Evolutionary conservation across 2,329 filamentous ascomycete species (phyloP), one percentile per base, ranked within the genome.

Genomic region (Dactylellina haptotyla): DNA sequence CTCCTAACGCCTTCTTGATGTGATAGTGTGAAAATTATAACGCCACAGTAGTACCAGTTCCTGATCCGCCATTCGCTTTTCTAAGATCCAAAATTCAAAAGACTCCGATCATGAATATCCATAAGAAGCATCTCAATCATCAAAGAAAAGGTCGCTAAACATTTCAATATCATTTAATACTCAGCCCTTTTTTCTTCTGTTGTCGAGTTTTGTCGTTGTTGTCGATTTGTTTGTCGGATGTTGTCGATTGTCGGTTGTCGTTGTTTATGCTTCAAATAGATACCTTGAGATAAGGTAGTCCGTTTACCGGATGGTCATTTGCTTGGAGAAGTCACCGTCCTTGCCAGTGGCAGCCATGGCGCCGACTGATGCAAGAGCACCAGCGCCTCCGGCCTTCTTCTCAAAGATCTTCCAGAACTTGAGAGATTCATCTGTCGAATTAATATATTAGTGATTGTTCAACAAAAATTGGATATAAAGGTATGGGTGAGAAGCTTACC

Each of bases 391-490:
- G 16, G 93, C 85, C 87, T 97, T 98, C 87, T 97, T 97, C 87
- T 99, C 95, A 80, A 99, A 99, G 78, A 99, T 87, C 88, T 99
- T 99, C 95, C 95, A 99, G 86, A 99, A 99, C 85, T 99, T 99
- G 82, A 99, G 86, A 80, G 90, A 94, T 85, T 99, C 95, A 79
- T 99, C 95, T 72, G 54, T 25, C n/a, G n/a, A 46, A 16, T 8
- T 20, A 39, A 32, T 32, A 34, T 20, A 45, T 81, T 78, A 82
- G 81, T 76, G 76, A 77, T 58, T 66, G 62, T 54, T 25, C 56
- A 9, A 45, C 20, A n/a, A n/a, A n/a, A n/a, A n/a, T n/a, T n/a
- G n/a, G n/a, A 28, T 39, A 20, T 39, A 45, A 26, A 20, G 16
- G 28, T 18, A 28, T 23, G 30, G 28, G 14, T 32, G 25, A 20